Evolutionary conservation across 169 alveolate species (phyloP), one percentile per base, ranked within the genome.

Genomic region (Plasmodium fragile): DNA sequence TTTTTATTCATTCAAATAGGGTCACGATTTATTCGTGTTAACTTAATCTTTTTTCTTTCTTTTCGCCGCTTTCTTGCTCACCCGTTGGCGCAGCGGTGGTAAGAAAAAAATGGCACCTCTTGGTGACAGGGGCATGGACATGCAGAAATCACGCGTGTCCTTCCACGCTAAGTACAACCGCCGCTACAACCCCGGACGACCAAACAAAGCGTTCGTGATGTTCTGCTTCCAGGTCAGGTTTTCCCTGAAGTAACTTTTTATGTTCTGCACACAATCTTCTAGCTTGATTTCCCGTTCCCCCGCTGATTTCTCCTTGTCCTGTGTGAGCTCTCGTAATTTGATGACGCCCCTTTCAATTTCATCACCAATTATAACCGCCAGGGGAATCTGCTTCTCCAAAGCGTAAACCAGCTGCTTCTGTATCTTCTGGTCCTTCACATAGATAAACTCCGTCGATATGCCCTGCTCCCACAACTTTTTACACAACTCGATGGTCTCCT

Each of bases 361-460:
- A 78, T 87, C 93, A n/a, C 95, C 94, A 25, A 93, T 93, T 30
- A 85, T 93, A 6, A 93, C 79, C 28, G 89, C 90, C 45, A 93
- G 89, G 4, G 95, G 95, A 45, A 93, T 91, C 93, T 92, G 95
- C 49, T 92, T 95, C 45, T 94, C 98, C 28, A 97, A 94, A 28
- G 98, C 98, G 49, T 96, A 97, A 30, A 96, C 98, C 79, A 97
- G 95, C 93, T 97, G 99, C 92, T 97, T 97, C 75, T 94, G 93
- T 49, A 96, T 49, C 45, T 92, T 95, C 32, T 96, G 96, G 70
- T 95, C 95, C 11, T 94, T 65, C 39, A 83, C 92, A 83, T 96
- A 94, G 30, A 70, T 93, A 81, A 94, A 96, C 55, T 94, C 97
- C 7, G 97, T 95, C 13, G 91, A 55, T 7, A 96, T 93, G 52